phyloP scores from a whole-genome alignment of 2,329 filamentous ascomycete species.

The Leptosphaerulina australis region DNA sequence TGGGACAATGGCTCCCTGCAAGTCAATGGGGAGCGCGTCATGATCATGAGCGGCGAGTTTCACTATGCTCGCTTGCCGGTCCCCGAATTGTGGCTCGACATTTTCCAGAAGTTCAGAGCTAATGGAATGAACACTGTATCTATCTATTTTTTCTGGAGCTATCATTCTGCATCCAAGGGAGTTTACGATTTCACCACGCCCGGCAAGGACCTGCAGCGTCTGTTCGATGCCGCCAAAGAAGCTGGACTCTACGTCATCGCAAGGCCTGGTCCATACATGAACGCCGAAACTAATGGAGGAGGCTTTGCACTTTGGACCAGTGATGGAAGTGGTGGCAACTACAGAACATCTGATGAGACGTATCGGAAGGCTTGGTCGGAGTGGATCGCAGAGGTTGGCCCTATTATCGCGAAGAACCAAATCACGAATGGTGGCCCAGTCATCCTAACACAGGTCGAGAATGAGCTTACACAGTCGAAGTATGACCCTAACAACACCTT shows the following conservation, averaged over 20 bases:
- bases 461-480: conserved; percentile 57
- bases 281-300: conserved; percentile 59
- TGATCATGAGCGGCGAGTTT: conserved; percentile 59
- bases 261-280: conserved; percentile 59
- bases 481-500: conserved; percentile 54
- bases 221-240: conserved; percentile 59
- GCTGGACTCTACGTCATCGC: conserved; percentile 60
- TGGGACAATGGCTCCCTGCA: conserved; percentile 61
- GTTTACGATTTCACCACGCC: conserved; percentile 59
- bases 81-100: conserved; percentile 60
- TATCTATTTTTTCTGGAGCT: conserved; percentile 60
- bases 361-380: conserved; percentile 57
- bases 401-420: conserved; percentile 57
- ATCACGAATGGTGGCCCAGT: conserved; percentile 59
- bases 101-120: conserved; percentile 61
- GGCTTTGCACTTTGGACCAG: conserved; percentile 56
- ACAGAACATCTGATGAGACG: conserved; percentile 52
- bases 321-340: conserved; percentile 54
- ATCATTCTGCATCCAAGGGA: conserved; percentile 54
- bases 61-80: conserved; percentile 61
- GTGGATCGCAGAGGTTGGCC: conserved; percentile 55
- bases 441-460: conserved; percentile 61
- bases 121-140: conserved; percentile 60
- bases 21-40: conserved; percentile 57
- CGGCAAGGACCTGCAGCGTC: conserved; percentile 58